Conservation (phyloP, 2,329 filamentous ascomycete genomes). For the Lasiodiplodia citricola region DNA sequence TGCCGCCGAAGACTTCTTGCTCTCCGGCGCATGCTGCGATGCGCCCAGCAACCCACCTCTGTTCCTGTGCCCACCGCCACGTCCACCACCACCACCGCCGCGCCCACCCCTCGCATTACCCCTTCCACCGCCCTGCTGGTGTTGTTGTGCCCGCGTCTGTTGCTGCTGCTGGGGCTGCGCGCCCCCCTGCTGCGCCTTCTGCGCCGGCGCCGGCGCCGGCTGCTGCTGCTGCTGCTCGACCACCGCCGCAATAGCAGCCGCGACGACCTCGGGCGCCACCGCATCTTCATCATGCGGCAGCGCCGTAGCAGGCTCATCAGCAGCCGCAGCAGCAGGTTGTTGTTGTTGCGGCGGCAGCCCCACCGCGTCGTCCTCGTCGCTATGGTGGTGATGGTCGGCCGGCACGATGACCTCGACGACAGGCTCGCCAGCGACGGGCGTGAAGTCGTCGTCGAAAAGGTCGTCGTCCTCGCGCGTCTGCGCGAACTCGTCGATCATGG, state of each 20-base stretch:
- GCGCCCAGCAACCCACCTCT: constrained; percentile 26
- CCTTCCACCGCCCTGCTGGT: constrained; percentile 29
- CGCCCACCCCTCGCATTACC: constrained; percentile 33
- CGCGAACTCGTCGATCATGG: constrained; percentile 50
- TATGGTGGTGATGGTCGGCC: not conserved
- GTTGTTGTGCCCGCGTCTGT: constrained; percentile 29
- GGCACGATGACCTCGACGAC: constrained; percentile 41
- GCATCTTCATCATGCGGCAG: not conserved
- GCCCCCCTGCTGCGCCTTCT: not conserved
- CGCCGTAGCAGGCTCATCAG: not conserved
- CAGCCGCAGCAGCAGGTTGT: not conserved
- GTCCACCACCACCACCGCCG: constrained; percentile 26
- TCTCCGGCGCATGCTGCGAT: constrained; percentile 15
- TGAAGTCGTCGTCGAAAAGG: constrained; percentile 58
- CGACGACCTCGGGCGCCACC: not conserved
- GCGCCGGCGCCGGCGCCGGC: not conserved
- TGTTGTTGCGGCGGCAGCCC: not conserved
- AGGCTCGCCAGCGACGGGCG: constrained; percentile 49
- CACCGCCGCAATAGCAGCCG: not conserved
- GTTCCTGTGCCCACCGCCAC: constrained; percentile 29
- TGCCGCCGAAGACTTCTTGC: not conserved
- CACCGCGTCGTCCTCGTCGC: not conserved
- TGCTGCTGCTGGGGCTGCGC: not conserved
- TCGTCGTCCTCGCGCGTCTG: constrained; percentile 58
- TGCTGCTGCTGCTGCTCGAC: not conserved